Conservation (phyloP, 768 basidiomycete species). For the Strobilomyces echinocephalus region DNA sequence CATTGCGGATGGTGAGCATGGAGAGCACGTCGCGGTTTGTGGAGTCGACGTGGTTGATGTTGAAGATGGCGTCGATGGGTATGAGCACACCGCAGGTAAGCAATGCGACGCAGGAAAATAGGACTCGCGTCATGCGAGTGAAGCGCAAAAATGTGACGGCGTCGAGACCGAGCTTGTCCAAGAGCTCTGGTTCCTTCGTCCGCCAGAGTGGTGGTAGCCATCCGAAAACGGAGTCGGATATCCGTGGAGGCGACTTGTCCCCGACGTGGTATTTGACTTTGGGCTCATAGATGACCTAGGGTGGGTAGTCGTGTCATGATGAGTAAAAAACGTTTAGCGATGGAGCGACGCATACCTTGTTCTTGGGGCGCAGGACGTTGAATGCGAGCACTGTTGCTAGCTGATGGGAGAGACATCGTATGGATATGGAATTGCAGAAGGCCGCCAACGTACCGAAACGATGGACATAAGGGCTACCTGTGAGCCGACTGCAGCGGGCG, state of each 20-base stretch:
- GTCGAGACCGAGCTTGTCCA: conserved; percentile 87
- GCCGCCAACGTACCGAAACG: conserved; percentile 53
- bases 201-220: conserved; percentile 86
- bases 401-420: conserved; percentile 33
- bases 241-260: conserved; percentile 71
- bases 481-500: conserved; percentile 74
- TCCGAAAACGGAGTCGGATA: conserved; percentile 77
- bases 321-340: background rate
- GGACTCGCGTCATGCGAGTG: conserved; percentile 73
- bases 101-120: conserved; percentile 61
- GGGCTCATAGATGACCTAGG: conserved; percentile 83
- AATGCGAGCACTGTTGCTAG: conserved; percentile 67
- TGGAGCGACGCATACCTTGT: conserved; percentile 67
- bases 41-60: conserved; percentile 56
- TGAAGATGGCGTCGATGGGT: conserved; percentile 84
- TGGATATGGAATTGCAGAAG: background rate
- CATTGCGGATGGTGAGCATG: conserved; percentile 84
- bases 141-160: conserved; percentile 92
- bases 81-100: conserved; percentile 71
- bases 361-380: conserved; percentile 82
- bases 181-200: conserved; percentile 82
- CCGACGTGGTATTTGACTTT: conserved; percentile 89
- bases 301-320: background rate
- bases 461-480: conserved; percentile 71
- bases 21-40: conserved; percentile 58